Conservation (phyloP, 768 basidiomycete species). For the Polyporus arcularius region DNA sequence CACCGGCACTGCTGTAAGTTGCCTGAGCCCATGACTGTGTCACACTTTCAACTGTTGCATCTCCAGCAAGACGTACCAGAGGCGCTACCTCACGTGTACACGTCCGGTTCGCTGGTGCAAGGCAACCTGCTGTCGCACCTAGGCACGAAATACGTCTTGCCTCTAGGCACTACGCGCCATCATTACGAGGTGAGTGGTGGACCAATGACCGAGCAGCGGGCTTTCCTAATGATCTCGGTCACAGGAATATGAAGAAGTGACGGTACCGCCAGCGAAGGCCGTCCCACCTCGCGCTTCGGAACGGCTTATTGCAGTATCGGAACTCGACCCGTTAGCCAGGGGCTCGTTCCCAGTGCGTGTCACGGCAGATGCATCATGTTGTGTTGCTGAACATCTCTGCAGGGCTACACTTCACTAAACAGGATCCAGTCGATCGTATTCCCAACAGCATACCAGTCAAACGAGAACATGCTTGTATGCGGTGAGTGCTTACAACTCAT, state of each 20-base stretch:
- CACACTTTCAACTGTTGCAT: not conserved
- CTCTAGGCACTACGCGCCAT: constrained; percentile 74
- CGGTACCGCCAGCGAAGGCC: constrained; percentile 79
- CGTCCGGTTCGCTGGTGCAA: constrained; percentile 56
- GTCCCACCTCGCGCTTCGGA: constrained; percentile 76
- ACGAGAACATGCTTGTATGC: constrained; percentile 95
- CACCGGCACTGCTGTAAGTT: constrained; percentile 51
- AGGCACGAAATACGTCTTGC: constrained; percentile 80
- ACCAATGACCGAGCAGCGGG: constrained; percentile 3
- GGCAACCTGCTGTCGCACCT: constrained; percentile 69
- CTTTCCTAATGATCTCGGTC: not conserved
- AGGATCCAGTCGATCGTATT: constrained; percentile 95
- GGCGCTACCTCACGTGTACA: constrained; percentile 86
- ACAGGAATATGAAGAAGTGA: constrained; percentile 87
- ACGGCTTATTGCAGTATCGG: constrained; percentile 65
- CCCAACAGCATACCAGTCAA: constrained; percentile 89
- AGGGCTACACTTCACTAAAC: constrained; percentile 89
- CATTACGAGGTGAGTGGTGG: constrained; percentile 58
- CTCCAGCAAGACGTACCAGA: constrained; percentile 55
- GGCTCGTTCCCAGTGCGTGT: constrained; percentile 81
- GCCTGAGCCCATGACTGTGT: not conserved
- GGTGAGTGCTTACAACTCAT: constrained; percentile 47
- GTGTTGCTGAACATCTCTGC: constrained; percentile 1
- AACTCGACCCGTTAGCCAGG: constrained; percentile 74
- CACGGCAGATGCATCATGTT: not conserved